A percentile compares a stretch with the other conserved stretches of the same genome.
These are phyloP conservation scores for Paramecium bursaria DNA, from an alignment of 73 alveolate genomes.

Conservation along the genomic window DNA sequence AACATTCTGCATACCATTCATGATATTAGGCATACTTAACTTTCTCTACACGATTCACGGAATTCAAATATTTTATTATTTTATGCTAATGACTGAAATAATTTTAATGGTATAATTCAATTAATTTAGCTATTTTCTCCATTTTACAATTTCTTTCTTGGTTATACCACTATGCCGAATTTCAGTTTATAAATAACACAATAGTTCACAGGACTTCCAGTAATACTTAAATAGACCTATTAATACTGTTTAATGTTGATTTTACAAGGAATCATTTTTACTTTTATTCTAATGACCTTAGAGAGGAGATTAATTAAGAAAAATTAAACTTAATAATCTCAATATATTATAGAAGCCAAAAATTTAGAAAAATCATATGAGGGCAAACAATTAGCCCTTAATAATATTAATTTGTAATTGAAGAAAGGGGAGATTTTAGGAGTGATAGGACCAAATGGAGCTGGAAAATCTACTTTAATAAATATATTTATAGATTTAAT, in stretches of 20 bases:
- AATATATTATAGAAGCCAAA: no score
- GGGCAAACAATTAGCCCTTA: conserved; percentile 21
- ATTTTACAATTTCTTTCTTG: conserved; percentile 25
- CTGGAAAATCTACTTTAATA: conserved; percentile 66
- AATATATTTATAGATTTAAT: conserved; percentile 35
- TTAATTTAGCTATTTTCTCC: conserved; percentile 13
- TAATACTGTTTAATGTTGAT: no score
- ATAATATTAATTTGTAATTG: conserved; percentile 35
- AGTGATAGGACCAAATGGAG: conserved; percentile 65
- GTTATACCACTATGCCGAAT: conserved; percentile 37
- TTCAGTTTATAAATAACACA: no score
- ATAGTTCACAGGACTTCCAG: no score
- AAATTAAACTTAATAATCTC: no score
- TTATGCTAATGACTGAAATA: neutral
- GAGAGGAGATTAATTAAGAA: no score
- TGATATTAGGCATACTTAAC: neutral
- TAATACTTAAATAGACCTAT: no score
- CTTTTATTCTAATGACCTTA: no score
- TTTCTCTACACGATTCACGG: neutral
- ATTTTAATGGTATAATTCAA: neutral
- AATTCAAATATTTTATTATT: neutral
- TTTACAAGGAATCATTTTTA: no score
- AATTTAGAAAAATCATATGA: no score
- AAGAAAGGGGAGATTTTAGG: conserved; percentile 47
- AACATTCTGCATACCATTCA: conserved; percentile 31